Evolutionary conservation across 768 basidiomycete species (phyloP), one percentile per base, ranked within the genome.

Genomic region (Mycena polygramma): DNA sequence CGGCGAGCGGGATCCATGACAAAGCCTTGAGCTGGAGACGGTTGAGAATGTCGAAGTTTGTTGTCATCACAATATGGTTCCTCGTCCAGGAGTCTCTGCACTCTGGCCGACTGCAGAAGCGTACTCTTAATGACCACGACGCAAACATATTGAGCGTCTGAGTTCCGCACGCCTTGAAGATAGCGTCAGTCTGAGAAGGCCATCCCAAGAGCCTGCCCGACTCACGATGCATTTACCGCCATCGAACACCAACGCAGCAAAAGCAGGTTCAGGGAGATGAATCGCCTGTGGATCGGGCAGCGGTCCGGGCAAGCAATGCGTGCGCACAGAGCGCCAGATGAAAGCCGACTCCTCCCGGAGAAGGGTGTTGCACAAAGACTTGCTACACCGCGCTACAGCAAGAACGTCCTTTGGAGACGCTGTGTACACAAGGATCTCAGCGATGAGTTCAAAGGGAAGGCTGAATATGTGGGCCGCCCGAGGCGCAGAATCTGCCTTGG

Each of bases 181-280:
- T 10, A 6, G 20, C 7, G 62, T 36, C 39, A 58, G 20, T 24
- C 41, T 10, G 41, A 41, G 10, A 7, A 17, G 39, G n/a, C 15
- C 11, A n/a, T 37, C 17, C 17, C 20, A 19, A 30, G 6, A 30
- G 30, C 30, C 30, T 30, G 30, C 30, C 6, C 30, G 17, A 75
- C 83, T 51, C 66, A 91, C 89, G 76, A 86, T 86, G 72, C 92
- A 94, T 2, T 69, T 20, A 0, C 91, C 90, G 0, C 77, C 77
- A 72, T 88, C 88, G 66, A 91, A 93, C 26, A 93, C 69, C 63
- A 92, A 87, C 0, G 91, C 87, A n/a, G 89, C 90, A 76, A 89
- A 92, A 0, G 86, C 81, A 0, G 88, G 75, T 74, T 94, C 92
- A 7, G 83, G 63, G 62, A 77, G 26, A 58, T 52, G 69, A 66